Evolutionary conservation across 2,329 filamentous ascomycete genomes (phyloP).

Genomic region (Fusarium guadeloupense): DNA sequence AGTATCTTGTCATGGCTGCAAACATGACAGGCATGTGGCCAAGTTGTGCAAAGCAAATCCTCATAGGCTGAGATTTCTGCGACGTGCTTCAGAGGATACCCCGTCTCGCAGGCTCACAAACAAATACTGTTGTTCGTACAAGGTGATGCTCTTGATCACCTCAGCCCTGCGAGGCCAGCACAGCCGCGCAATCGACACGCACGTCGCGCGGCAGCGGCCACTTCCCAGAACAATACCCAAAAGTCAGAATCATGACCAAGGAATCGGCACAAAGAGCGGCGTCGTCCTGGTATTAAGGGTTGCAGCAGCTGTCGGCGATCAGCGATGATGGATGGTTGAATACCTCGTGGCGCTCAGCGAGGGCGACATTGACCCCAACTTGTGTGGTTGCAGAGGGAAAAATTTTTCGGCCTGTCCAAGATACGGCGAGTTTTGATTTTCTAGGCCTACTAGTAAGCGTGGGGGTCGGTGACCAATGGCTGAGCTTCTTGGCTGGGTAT

Average conservation of each 20-base stretch:
- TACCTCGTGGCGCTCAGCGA: conserved; percentile 31
- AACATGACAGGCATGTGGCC: background rate
- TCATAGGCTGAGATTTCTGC: background rate
- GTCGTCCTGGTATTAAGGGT: conserved; percentile 18
- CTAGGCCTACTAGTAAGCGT: conserved; percentile 43
- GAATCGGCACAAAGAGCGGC: background rate
- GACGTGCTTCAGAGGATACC: conserved; percentile 4
- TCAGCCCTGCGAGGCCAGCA: conserved; percentile 1
- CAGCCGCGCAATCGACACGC: background rate
- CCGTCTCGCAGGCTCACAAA: conserved; percentile 1
- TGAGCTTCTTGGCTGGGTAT: background rate
- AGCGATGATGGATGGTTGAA: conserved; percentile 24
- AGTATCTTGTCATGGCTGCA: too few relatives aligned
- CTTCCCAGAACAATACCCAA: conserved; percentile 3
- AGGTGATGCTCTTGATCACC: background rate
- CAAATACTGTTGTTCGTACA: background rate
- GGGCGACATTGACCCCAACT: conserved; percentile 29
- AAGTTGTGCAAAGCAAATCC: conserved; percentile 1
- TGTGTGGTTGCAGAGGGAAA: conserved; percentile 37
- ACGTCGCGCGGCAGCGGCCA: conserved; percentile 8
- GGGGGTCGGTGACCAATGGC: conserved; percentile 32
- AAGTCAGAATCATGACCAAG: conserved; percentile 14
- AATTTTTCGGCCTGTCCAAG: conserved; percentile 24
- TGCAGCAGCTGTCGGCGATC: conserved; percentile 34
- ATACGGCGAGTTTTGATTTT: conserved; percentile 44